A percentile compares a stretch with the other conserved stretches of the same genome.
Evolutionary conservation across 768 basidiomycete species (phyloP).

Genomic region (Amanita exitialis): DNA sequence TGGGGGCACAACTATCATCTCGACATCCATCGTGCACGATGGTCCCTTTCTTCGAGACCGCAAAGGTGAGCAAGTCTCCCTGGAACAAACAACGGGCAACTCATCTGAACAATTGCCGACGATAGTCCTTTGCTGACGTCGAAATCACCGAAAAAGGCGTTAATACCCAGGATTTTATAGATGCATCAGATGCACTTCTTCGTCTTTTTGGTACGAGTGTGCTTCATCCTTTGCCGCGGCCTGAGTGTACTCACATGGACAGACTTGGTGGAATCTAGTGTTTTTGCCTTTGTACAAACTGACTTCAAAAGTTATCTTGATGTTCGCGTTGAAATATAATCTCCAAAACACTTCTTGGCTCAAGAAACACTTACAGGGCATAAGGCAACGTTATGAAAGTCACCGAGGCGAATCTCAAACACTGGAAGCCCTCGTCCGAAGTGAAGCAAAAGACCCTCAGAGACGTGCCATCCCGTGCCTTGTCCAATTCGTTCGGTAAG

Average conservation of each 20-base stretch:
- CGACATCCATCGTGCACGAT: background rate
- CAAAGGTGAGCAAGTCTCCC: background rate
- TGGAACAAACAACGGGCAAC: background rate
- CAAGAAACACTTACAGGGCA: slow-evolving; percentile 33
- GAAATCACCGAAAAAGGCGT: slow-evolving; percentile 68
- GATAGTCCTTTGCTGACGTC: slow-evolving; percentile 76
- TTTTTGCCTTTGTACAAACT: slow-evolving; percentile 66
- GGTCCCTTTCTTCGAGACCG: background rate
- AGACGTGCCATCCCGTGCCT: slow-evolving; percentile 51
- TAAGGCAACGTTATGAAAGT: slow-evolving; percentile 44
- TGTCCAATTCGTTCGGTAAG: slow-evolving; percentile 57
- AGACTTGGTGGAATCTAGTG: slow-evolving; percentile 60
- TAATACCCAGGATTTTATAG: slow-evolving; percentile 70
- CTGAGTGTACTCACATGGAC: slow-evolving; percentile 10
- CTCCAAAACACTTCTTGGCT: background rate
- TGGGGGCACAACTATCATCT: background rate
- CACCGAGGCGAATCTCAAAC: slow-evolving; percentile 36
- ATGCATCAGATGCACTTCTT: slow-evolving; percentile 82
- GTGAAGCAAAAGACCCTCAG: slow-evolving; percentile 32
- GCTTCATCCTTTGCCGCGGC: background rate
- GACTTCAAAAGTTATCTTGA: slow-evolving; percentile 38
- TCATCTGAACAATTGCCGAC: background rate
- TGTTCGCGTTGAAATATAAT: background rate
- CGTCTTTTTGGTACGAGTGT: slow-evolving; percentile 52
- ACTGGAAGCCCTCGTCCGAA: slow-evolving; percentile 48